Evolutionary conservation across 148 eudicot species (phyloP).

Genomic region (Vaccinium darrowii): DNA sequence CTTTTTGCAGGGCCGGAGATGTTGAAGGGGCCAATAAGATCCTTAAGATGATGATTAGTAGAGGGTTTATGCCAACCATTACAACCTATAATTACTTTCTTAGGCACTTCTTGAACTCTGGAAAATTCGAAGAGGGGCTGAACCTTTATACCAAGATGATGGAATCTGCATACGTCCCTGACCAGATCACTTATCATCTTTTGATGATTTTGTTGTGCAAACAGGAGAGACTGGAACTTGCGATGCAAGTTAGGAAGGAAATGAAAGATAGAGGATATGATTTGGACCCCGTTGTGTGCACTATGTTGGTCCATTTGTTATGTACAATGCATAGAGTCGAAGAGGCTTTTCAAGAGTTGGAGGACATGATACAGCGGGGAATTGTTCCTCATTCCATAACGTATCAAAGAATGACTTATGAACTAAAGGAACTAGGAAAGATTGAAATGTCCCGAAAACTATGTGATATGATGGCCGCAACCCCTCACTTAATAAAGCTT

Average conservation of each 20-base stretch:
- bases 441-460: slow-evolving; percentile 38
- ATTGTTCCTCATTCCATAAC: slow-evolving; percentile 50
- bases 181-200: slow-evolving; percentile 57
- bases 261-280: slow-evolving; percentile 58
- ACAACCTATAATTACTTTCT: slow-evolving; percentile 70
- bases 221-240: slow-evolving; percentile 49
- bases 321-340: slow-evolving; percentile 45
- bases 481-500: slow-evolving; percentile 42
- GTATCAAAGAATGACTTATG: slow-evolving; percentile 42
- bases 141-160: slow-evolving; percentile 59
- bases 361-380: slow-evolving; percentile 58
- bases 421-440: slow-evolving; percentile 53
- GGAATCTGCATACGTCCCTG: slow-evolving; percentile 53
- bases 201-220: slow-evolving; percentile 65
- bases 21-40: slow-evolving; percentile 64
- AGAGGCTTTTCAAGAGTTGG: slow-evolving; percentile 58
- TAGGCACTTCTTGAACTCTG: slow-evolving; percentile 41
- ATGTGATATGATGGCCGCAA: slow-evolving; percentile 36
- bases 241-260: slow-evolving; percentile 51
- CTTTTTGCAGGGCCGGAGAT: slow-evolving; percentile 78
- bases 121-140: slow-evolving; percentile 56
- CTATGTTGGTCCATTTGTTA: slow-evolving; percentile 54
- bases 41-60: slow-evolving; percentile 67
- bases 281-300: slow-evolving; percentile 48
- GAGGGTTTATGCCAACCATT: slow-evolving; percentile 54